Base-by-base conservation (phyloP, 2,329 filamentous ascomycete species). In the Calonectria fujianensis region DNA sequence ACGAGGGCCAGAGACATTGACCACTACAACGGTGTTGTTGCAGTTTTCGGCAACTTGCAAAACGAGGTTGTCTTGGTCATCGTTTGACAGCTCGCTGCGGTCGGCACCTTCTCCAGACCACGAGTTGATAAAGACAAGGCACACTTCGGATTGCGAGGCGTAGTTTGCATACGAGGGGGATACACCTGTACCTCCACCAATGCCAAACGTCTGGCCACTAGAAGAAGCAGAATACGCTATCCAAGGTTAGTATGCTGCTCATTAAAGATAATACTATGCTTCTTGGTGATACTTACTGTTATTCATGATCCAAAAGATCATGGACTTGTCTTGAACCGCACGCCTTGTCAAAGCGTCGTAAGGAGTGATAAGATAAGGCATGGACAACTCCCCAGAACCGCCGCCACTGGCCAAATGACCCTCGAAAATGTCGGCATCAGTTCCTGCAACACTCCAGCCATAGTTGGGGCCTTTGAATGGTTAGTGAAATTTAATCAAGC, bases 91-190 rank as follows among this genome's bases (percentile, higher is more conserved):
- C 13, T 84, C 83, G 64, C 91, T 92, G 16, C 93, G 90, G 81
- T 95, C 93, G 37, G 93, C 93, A 35, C 94, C 93, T 83, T 95
- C 93, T 24, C 93, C 93, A 0, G 92, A 89, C 81, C 94, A 92
- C 1, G 93, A 90, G 78, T 87, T 94, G 76, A 94, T 91, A 81
- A 95, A 95, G 9, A 95, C 93, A 29, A 95, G 77, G 63, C 82
- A 83, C 6, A 82, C 74, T 32, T 83, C 80, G 16, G 81, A 76
- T 37, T 81, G 65, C 3, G 3, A 24, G 31, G 72, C 72, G 10
- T 65, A 70, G 37, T 74, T 74, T 14, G 24, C 59, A 18, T 45
- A 64, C 6, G 59, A 64, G 3, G 59, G 37, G 5, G 59, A 31
- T 4, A 48, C 37, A 8, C 37, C 37, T 20, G 59, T 64, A 4